Conservation (phyloP, 495 filamentous ascomycete species). For the Neurospora sp. region DNA sequence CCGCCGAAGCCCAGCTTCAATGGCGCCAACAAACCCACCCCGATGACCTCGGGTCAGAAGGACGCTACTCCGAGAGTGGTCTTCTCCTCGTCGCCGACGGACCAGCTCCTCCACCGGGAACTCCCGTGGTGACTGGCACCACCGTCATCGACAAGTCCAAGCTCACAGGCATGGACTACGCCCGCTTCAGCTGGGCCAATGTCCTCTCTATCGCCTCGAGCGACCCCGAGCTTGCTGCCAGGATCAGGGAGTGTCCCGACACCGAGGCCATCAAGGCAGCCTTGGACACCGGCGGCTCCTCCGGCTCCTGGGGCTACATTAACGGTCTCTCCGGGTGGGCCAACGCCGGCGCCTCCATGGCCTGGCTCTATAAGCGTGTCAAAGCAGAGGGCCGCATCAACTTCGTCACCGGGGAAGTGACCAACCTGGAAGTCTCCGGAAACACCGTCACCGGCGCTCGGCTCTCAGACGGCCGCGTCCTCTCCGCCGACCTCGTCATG, state of each 20-base stretch:
- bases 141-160: conserved; percentile 26
- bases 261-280: conserved; percentile 40
- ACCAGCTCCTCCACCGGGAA: not conserved
- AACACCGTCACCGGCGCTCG: conserved; percentile 39
- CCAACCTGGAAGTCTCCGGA: conserved; percentile 37
- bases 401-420: conserved; percentile 55
- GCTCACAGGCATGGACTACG: conserved; percentile 52
- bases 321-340: conserved; percentile 78
- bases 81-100: conserved; percentile 54
- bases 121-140: not conserved
- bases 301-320: conserved; percentile 65
- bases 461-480: conserved; percentile 38
- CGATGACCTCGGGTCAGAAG: conserved; percentile 44
- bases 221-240: conserved; percentile 28
- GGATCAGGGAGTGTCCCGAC: conserved; percentile 42
- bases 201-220: conserved; percentile 34
- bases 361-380: conserved; percentile 43
- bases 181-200: conserved; percentile 54
- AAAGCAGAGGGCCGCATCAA: conserved; percentile 48
- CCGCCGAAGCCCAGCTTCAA: conserved; percentile 49
- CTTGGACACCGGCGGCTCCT: conserved; percentile 36
- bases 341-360: conserved; percentile 66
- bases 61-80: conserved; percentile 67
- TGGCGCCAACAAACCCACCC: conserved; percentile 57
- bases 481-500: conserved; percentile 64